Evolutionary conservation across 1,139 yeast genomes (phyloP).

Genomic region (Ogataea hybrid): DNA sequence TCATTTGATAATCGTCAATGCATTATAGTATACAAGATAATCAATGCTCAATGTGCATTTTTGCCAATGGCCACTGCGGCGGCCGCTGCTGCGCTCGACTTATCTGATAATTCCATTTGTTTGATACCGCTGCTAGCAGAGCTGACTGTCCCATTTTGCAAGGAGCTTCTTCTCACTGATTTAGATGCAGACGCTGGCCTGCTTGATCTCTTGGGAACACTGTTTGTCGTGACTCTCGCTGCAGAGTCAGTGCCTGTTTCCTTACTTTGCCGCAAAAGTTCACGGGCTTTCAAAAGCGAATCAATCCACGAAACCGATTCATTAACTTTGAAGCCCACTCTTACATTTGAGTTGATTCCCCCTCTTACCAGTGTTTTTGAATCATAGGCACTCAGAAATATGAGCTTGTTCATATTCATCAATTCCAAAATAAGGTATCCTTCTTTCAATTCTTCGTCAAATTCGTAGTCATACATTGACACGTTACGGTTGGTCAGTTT

Average conservation of each 20-base stretch:
- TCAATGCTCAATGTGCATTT: slow-evolving; percentile 2
- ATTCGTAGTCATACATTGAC: slow-evolving; percentile 78
- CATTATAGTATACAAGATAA: slow-evolving; percentile 10
- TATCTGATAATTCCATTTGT: slow-evolving; percentile 12
- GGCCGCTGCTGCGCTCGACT: slow-evolving; percentile 22
- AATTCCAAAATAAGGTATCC: slow-evolving; percentile 69
- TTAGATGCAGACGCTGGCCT: slow-evolving; percentile 6
- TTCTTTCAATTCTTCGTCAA: slow-evolving; percentile 49
- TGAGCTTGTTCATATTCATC: slow-evolving; percentile 55
- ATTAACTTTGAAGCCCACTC: slow-evolving; percentile 38
- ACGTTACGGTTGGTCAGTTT: slow-evolving; percentile 59
- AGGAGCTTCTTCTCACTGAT: slow-evolving; percentile 7
- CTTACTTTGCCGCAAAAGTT: slow-evolving; percentile 32
- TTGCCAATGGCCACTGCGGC: slow-evolving; percentile 22
- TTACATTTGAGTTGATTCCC: slow-evolving; percentile 36
- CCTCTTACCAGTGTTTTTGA: slow-evolving; percentile 36
- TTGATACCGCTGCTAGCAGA: slow-evolving; percentile 9
- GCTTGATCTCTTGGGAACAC: slow-evolving; percentile 2
- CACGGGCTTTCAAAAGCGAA: slow-evolving; percentile 46
- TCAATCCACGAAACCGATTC: slow-evolving; percentile 44
- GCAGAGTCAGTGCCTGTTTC: slow-evolving; percentile 4
- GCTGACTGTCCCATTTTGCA: slow-evolving; percentile 6
- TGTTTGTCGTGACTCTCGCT: slow-evolving; percentile 3
- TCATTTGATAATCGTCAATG: slow-evolving; percentile 8
- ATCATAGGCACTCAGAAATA: slow-evolving; percentile 46